Evolutionary conservation across 257 asterid species (phyloP), one percentile per base, ranked within the genome.

Genomic region (Capsicum chinense): DNA sequence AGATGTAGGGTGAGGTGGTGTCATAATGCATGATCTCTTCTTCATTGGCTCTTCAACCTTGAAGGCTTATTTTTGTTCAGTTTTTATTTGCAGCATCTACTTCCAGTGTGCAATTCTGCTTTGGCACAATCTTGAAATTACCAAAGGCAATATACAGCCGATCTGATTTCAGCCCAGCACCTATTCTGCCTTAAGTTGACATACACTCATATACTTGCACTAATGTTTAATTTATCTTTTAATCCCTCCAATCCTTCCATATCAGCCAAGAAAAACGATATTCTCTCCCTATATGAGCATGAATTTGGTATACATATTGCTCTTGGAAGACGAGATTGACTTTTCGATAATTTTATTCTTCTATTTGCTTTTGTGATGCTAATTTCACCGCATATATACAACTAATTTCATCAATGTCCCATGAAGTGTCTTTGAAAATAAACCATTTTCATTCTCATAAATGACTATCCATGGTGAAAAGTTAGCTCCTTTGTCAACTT

Each of bases 31-130:
- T 67, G 50, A 67, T 67, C n/a, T 35, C 76, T 37, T 37, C 21
- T 68, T 15, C 78, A 9, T 12, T 68, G 52, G 78, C 54, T 37
- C 52, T 68, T 68, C 16, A 39, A 15, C 48, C 78, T 68, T 37
- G 78, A 68, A 2, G 0, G 26, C 13, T 68, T 68, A 68, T 37
- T 4, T 35, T 3, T 68, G 78, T 39, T 39, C 78, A 68, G 54
- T 68, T 68, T 52, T 68, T 68, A 39, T 68, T 68, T 68, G 78
- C 52, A 68, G 54, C 78, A 68, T 39, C 78, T 15, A 39, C 21
- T 37, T 52, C 78, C 54, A 39, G 11, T 39, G 78, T 7, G 78
- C 78, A 14, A 7, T 68, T 68, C 78, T 37, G 50, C 13, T 68
- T 39, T 68, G 9, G 76, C 76, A 68, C 76, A 68, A 15, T 8